Evolutionary conservation across 2,329 filamentous ascomycete genomes (phyloP).

Genomic region (Furcasterigmium furcatum): DNA sequence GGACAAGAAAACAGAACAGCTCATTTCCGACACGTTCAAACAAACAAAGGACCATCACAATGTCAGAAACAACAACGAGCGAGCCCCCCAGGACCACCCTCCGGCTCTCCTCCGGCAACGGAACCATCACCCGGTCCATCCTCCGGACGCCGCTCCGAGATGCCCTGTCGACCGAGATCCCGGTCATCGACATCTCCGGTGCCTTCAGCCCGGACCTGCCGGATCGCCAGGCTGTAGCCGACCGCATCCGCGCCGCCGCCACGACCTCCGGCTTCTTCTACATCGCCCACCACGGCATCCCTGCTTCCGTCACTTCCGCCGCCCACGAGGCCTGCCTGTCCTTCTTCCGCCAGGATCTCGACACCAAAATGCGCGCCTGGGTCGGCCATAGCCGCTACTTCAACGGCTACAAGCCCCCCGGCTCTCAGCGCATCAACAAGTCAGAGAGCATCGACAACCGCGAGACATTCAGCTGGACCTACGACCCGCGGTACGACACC

Average conservation of each 20-base stretch:
- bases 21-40: too few relatives aligned
- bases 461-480: conserved; percentile 49
- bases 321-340: conserved; percentile 29
- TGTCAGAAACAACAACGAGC: not conserved
- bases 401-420: conserved; percentile 43
- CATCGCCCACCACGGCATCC: conserved; percentile 46
- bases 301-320: conserved; percentile 19
- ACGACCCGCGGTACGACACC: conserved; percentile 50
- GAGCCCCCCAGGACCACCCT: conserved; percentile 17
- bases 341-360: conserved; percentile 45
- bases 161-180: conserved; percentile 40
- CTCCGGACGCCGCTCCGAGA: conserved; percentile 30
- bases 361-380: conserved; percentile 35
- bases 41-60: too few relatives aligned
- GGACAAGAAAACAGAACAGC: too few relatives aligned
- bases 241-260: conserved; percentile 38
- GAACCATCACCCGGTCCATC: conserved; percentile 30
- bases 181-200: conserved; percentile 46
- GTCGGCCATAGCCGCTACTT: conserved; percentile 34
- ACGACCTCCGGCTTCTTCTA: conserved; percentile 55
- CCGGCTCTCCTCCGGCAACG: conserved; percentile 30
- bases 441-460: conserved; percentile 46
- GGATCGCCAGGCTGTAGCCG: conserved; percentile 34
- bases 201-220: conserved; percentile 31
- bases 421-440: conserved; percentile 43